Evolutionary conservation across 2,329 filamentous ascomycete species (phyloP), one percentile per base, ranked within the genome.

Genomic region (Penicillium decumbens): DNA sequence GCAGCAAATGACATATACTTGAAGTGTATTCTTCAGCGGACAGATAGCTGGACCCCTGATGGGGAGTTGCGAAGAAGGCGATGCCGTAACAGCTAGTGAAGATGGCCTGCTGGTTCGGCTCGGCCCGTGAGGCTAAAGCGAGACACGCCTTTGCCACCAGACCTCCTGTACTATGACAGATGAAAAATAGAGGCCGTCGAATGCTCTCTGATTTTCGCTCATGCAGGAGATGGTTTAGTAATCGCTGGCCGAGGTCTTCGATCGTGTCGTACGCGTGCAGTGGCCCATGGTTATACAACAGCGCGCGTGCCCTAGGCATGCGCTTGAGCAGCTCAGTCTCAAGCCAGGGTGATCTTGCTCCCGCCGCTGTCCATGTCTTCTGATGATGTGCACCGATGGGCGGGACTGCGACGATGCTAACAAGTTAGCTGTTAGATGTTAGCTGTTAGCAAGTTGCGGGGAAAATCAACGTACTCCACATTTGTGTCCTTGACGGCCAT

Each of bases 41-140:
- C 55, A 84, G 73, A 59, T 84, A 84, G 38, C 77, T 83, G 0
- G 81, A 84, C 2, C 82, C 82, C 15, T 80, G 80, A 56, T 85
- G 82, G 0, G 82, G 82, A 1, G 81, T 69, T 54, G 81, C 80
- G 75, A 60, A 82, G 79, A 84, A 84, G 0, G 79, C 79, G 41
- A 82, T 76, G 0, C 81, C 81, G 52, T 84, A 80, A 47, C 80
- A 84, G 55, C 80, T 77, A 38, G 75, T 75, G 40, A 80, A 66
- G 10, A 84, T 73, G 3, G 69, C 65, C 41, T 62, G 15, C 18
- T 37, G 53, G 40, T 50, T 60, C 28, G 62, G 58, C 28, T 57
- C 53, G 38, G 62, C 56, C 41, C 60, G 61, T 15, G 60, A 64
- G 15, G 66, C 65, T 23, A 63, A 46, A 20, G 77, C 71, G 37